Base-by-base conservation (phyloP, 2,329 filamentous ascomycete species). In the Onygena corvina region DNA sequence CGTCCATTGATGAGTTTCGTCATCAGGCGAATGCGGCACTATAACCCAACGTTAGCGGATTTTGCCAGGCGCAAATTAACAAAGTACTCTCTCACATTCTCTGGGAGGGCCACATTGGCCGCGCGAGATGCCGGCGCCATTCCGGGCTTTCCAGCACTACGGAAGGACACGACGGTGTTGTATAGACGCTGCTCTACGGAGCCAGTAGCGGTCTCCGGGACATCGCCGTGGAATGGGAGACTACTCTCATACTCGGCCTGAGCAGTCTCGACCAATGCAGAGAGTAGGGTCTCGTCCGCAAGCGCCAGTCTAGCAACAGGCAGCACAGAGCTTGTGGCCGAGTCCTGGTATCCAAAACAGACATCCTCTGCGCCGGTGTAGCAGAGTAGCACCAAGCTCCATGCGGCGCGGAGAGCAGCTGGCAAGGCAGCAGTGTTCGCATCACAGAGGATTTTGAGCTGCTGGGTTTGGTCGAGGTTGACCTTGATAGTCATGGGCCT, bases 311-410 rank as follows among this genome's bases (percentile, higher is more conserved):
- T 58, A 21, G 60, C 56, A 1, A 56, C 52, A n/a, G 56, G 56
- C 46, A 52, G 31, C 54, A 53, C 54, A 50, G 52, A 25, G 51
- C 45, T 53, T 20, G 53, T 16, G 30, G 58, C 59, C 42, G 61
- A 54, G 49, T 64, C 57, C 51, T 67, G 60, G 48, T 65, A 67
- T 20, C 70, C 72, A 58, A 74, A 76, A 20, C 69, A 62, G 5
- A 74, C 67, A 54, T 74, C 69, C 45, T 72, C 64, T 12, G 66
- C 66, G 1, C 64, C 67, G n/a, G 70, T 68, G 53, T 73, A 73
- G 40, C 64, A 66, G 33, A 67, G 62, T 4, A 74, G 56, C 1
- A 73, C 59, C 34, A 74, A 52, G 1, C 65, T 70, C 71, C 71
- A 74, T 6, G 70, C 67, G 8, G 69, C 65, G 25, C 67, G 64